These are phyloP conservation scores for Pleurotus giganteus DNA, from an alignment of 768 basidiomycete species.

Conservation along the genomic window DNA sequence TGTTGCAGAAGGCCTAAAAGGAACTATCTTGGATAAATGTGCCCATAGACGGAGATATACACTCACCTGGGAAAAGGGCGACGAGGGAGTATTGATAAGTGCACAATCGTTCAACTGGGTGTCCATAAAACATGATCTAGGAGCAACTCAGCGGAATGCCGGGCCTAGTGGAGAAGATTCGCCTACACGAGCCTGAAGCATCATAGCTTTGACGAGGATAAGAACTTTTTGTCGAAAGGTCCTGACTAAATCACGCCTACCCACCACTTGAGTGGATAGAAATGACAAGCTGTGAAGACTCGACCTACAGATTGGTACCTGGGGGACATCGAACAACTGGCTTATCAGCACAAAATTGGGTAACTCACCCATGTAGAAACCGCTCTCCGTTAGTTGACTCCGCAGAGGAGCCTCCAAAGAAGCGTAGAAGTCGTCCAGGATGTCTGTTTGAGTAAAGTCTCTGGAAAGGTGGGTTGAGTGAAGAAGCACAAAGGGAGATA, in stretches of 20 bases:
- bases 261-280: too few species aligned
- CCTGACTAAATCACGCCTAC: constrained; percentile 87
- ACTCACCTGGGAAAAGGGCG: constrained; percentile 83
- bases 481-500: background rate
- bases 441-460: constrained; percentile 84
- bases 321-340: constrained; percentile 1
- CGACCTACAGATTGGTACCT: constrained; percentile 70
- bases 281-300: background rate
- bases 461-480: constrained; percentile 30
- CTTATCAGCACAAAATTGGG: background rate
- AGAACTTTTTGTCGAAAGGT: constrained; percentile 91
- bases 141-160: constrained; percentile 1
- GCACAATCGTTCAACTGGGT: constrained; percentile 93
- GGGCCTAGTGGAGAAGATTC: background rate
- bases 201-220: constrained; percentile 90
- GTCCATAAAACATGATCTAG: constrained; percentile 95
- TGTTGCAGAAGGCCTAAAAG: constrained; percentile 77
- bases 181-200: constrained; percentile 87
- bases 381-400: constrained; percentile 86
- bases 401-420: constrained; percentile 76
- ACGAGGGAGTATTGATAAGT: constrained; percentile 98
- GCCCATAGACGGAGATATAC: background rate
- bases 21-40: background rate
- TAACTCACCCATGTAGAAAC: constrained; percentile 87
- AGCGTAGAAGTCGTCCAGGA: constrained; percentile 84